Evolutionary conservation across 2,329 filamentous ascomycete genomes (phyloP).

Genomic region (Pyrenochaeta sp.): DNA sequence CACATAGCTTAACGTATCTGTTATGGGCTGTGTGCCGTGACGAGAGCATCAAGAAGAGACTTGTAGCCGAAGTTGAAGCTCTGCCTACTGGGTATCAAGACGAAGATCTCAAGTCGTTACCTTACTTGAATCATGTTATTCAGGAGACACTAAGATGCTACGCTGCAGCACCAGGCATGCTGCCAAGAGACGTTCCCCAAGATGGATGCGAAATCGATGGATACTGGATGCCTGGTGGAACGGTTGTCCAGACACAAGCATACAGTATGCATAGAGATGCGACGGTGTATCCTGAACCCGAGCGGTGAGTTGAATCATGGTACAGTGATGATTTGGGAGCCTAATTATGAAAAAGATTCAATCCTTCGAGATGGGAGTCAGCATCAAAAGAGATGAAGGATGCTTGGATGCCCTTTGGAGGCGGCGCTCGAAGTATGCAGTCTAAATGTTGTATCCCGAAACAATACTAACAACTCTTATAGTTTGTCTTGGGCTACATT

Average conservation of each 20-base stretch:
- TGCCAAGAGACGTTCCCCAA: conserved; percentile 14
- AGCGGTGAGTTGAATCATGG: conserved; percentile 6
- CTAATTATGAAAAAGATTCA: conserved; percentile 7
- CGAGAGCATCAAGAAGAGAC: conserved; percentile 3
- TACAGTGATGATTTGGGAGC: background rate
- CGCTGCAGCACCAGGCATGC: conserved; percentile 38
- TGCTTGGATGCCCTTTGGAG: conserved; percentile 17
- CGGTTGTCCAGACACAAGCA: conserved; percentile 14
- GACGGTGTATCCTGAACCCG: conserved; percentile 11
- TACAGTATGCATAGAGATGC: conserved; percentile 22
- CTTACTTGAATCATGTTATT: conserved; percentile 43
- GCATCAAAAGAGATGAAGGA: conserved; percentile 12
- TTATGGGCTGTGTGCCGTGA: conserved; percentile 45
- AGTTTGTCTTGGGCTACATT: conserved; percentile 28
- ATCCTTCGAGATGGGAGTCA: conserved; percentile 14
- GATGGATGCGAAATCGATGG: conserved; percentile 12
- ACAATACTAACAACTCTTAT: background rate
- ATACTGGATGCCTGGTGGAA: conserved; percentile 17
- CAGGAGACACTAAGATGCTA: conserved; percentile 50
- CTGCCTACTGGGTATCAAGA: conserved; percentile 1
- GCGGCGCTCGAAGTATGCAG: conserved; percentile 4
- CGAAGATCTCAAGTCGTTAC: conserved; percentile 18
- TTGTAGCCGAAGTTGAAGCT: conserved; percentile 14
- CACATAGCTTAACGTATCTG: conserved; percentile 60
- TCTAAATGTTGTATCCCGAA: background rate